phyloP scores from a whole-genome alignment of 352 stramenopile genomes.

The Globisporangium rhizosaccharum region DNA sequence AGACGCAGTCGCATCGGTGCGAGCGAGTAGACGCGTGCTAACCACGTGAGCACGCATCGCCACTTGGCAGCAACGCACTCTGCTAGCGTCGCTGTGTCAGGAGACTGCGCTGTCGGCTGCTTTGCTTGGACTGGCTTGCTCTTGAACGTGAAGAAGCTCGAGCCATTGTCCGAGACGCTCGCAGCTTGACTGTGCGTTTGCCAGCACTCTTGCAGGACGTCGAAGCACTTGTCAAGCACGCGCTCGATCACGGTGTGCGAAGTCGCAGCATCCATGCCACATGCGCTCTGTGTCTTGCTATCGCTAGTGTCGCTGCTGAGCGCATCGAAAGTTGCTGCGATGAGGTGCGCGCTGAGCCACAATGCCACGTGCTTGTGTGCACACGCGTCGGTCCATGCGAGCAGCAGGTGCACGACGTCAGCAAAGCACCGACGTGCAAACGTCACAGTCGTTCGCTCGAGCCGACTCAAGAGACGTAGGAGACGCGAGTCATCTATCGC shows the following conservation, averaged over 20 bases:
- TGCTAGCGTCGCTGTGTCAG: constrained; percentile 12
- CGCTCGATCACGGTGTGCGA: constrained; percentile 15
- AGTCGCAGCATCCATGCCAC: background rate
- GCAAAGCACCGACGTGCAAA: constrained; percentile 3
- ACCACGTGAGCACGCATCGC: constrained; percentile 20
- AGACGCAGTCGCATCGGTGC: constrained; percentile 20
- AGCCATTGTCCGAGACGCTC: constrained; percentile 19
- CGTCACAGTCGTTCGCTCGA: constrained; percentile 25
- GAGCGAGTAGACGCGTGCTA: constrained; percentile 18
- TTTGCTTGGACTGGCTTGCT: constrained; percentile 1
- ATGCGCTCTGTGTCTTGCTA: background rate
- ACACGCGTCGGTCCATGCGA: background rate
- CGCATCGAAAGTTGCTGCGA: constrained; percentile 26
- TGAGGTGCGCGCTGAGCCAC: constrained; percentile 42
- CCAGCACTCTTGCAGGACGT: constrained; percentile 41
- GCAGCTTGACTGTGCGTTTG: constrained; percentile 21
- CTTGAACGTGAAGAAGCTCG: constrained; percentile 58
- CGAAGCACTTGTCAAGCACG: constrained; percentile 33
- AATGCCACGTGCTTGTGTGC: constrained; percentile 18
- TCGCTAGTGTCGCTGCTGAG: background rate
- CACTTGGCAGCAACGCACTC: constrained; percentile 18
- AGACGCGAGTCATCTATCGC: background rate
- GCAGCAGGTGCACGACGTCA: constrained; percentile 9
- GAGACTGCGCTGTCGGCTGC: background rate
- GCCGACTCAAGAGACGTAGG: constrained; percentile 4